Base-by-base conservation (phyloP, 768 basidiomycete species). In the Macrolepiota dolichaula region DNA sequence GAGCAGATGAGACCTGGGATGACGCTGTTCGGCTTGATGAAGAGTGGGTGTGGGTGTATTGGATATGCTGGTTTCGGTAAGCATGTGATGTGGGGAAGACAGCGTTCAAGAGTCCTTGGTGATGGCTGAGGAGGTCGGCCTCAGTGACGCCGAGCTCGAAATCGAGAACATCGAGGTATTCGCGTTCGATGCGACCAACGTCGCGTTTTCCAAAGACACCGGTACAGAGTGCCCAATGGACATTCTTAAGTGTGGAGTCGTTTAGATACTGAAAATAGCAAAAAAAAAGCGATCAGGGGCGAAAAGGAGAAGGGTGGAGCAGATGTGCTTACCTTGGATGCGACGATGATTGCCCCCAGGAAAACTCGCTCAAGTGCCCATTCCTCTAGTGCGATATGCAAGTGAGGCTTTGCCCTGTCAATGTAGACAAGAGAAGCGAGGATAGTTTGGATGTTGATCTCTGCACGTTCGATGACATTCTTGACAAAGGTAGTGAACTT, bases 321-420 rank as follows among this genome's bases (percentile, higher is more conserved):
- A 65, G 63, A 62, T 42, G 59, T 55, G 74, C 70, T 65, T 70
- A 90, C 88, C 81, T 95, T 96, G 75, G 88, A 88, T 6, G 94
- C 93, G 51, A 85, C 79, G 73, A 96, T 94, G 64, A 95, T 74
- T n/a, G 92, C 87, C 54, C 94, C 94, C 46, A 96, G 83, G 75
- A 96, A 95, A 32, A 96, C 93, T 44, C 94, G 86, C 74, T 95
- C 92, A 52, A 91, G 80, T 13, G 93, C 94, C 90, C 90, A 92
- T 68, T 91, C 86, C 69, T 91, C 89, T 62, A 90, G 77, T 9
- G 88, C 88, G 65, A 92, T 92, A 69, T 89, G 87, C 46, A 93
- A 80, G 71, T 91, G 88, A 2, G 88, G 88, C 66, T 86, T 86
- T 2, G 91, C 88, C 58, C 91, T 76, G 74, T 86, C 77, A 70